Evolutionary conservation across 805 yeast species (phyloP), one percentile per base, ranked within the genome.

Genomic region (Saccharomyces jurei): DNA sequence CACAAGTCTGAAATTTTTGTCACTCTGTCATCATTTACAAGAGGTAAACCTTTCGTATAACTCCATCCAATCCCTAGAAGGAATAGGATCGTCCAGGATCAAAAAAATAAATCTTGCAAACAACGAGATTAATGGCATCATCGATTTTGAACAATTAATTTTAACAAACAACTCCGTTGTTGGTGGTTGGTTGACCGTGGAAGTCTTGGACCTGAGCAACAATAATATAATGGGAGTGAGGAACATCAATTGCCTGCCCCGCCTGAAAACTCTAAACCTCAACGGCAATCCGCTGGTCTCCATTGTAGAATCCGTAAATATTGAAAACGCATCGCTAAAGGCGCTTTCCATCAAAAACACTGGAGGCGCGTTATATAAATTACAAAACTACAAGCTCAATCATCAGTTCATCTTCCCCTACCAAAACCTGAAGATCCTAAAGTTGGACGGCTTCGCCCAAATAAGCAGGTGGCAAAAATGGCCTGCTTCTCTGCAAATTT

Each of bases 201-300:
- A 61, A 32, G 60, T 58, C 22, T 57, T 68, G n/a, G 58, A 67
- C 50, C 55, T 68, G 17, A 51, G 62, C 32, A 53, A 54, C 49
- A 68, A 68, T 51, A 47, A 52, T 10, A 64, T 68, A 22, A 62
- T 60, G 2, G 49, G 51, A 10, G 28, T 68, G 13, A 53, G 53
- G n/a, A 65, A 67, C 56, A 48, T 67, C n/a, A 51, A 53, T 22
- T 14, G 49, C 6, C 56, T 68, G 44, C 54, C 48, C 21, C 55
- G 51, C 11, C 54, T 68, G 31, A 54, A 55, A 14, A 55, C 58
- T 6, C 54, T 68, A 36, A 59, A 49, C 22, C 41, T 68, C 14
- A 62, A 67, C 36, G 62, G 61, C 36, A 67, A 66, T 48, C 64
- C 68, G 47, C 46, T 63, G 25, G 59, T 58, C 46, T 54, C 54